phyloP scores from a whole-genome alignment of 768 basidiomycete genomes.

The Paxillus involutus region DNA sequence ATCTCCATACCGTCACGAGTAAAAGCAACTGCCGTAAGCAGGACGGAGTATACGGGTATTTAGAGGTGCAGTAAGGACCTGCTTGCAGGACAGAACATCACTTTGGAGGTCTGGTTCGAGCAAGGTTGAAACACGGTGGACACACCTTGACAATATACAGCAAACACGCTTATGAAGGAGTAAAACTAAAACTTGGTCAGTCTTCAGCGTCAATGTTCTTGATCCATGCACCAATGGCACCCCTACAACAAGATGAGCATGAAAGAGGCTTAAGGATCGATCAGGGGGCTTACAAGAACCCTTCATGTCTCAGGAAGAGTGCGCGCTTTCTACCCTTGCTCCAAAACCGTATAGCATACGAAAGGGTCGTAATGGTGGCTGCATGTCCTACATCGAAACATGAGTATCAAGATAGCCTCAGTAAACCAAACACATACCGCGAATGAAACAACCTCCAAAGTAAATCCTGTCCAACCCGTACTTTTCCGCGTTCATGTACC shows the following conservation, averaged over 20 bases:
- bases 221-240: conserved; percentile 96
- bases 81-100: conserved; percentile 9
- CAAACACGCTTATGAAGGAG: conserved; percentile 11
- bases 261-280: not conserved
- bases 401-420: conserved; percentile 2
- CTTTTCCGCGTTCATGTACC: conserved; percentile 99
- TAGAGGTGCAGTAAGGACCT: conserved; percentile 15
- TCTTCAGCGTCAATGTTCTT: conserved; percentile 77
- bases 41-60: conserved; percentile 23
- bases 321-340: conserved; percentile 97
- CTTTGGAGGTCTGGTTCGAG: not conserved
- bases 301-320: conserved; percentile 95
- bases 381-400: conserved; percentile 70
- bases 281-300: conserved; percentile 78
- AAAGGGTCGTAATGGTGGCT: conserved; percentile 94
- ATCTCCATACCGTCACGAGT: too few species aligned
- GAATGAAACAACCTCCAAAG: conserved; percentile 98
- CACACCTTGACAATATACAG: not conserved
- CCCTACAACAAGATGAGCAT: conserved; percentile 45
- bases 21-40: conserved; percentile 1
- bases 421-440: conserved; percentile 57
- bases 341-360: conserved; percentile 99
- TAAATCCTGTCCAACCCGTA: conserved; percentile 96
- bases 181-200: not conserved
- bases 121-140: conserved; percentile 6